Evolutionary conservation across 225 moss, liverwort and hornwort species (phyloP), one percentile per base, ranked within the genome.

Genomic region (Takakia lepidozioides): DNA sequence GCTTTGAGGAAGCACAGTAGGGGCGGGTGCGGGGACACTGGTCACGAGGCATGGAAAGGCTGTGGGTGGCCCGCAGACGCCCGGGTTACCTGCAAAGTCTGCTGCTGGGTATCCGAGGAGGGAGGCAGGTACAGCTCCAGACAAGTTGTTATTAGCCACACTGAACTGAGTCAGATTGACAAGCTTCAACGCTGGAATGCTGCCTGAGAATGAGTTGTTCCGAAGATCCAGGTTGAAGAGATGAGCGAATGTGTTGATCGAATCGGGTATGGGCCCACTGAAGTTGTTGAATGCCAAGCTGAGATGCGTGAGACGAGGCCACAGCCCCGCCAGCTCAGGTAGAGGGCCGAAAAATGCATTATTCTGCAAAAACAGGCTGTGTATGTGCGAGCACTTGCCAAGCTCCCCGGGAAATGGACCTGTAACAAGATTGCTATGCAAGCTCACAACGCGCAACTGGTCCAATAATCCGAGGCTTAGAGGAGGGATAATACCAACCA

Each of bases 221-320:
- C n/a, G n/a, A n/a, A n/a, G n/a, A n/a, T n/a, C n/a, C n/a, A n/a
- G n/a, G n/a, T n/a, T n/a, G n/a, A n/a, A n/a, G n/a, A n/a, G n/a
- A n/a, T n/a, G n/a, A n/a, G n/a, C n/a, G n/a, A n/a, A n/a, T n/a
- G n/a, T n/a, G n/a, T n/a, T n/a, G n/a, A n/a, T n/a, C n/a, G n/a
- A n/a, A n/a, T n/a, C n/a, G n/a, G n/a, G n/a, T n/a, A n/a, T n/a
- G n/a, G n/a, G n/a, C n/a, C n/a, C n/a, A n/a, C n/a, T 64, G 52
- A 58, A 76, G 49, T 55, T 37, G 47, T 93, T 93, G 13, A 54
- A 60, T 10, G 67, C 51, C 8, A 93, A 57, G 67, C 68, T 74
- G 10, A 93, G 21, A 51, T 88, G 88, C 14, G 86, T 71, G 8
- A 93, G 67, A 20, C 81, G 86, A 18, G 88, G 93, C 93, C 93